Conservation (phyloP, 73 alveolate genomes). For the Stentor roeselii region DNA sequence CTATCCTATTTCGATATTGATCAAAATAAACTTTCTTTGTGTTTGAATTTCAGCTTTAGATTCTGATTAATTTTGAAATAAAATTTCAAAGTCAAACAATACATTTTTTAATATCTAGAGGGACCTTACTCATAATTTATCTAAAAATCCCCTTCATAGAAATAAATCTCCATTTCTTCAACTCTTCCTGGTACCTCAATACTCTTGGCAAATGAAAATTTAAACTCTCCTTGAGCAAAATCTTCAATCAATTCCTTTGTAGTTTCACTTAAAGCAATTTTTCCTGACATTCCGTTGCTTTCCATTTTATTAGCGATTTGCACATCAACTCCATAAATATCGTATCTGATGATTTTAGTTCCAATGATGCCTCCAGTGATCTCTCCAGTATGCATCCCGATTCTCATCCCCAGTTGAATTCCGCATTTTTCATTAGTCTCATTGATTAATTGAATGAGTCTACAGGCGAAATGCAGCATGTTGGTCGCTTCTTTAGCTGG, state of each 20-base stretch:
- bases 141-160: no score
- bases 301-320: slow-evolving; percentile 62
- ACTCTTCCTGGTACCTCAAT: not conserved
- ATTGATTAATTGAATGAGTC: slow-evolving; percentile 87
- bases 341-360: slow-evolving; percentile 54
- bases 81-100: not conserved
- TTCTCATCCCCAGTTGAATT: slow-evolving; percentile 82
- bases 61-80: no score
- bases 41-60: no score
- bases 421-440: slow-evolving; percentile 64
- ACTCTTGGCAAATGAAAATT: not conserved
- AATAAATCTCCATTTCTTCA: not conserved
- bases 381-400: slow-evolving; percentile 87
- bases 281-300: slow-evolving; percentile 54
- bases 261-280: slow-evolving; percentile 33
- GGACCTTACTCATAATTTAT: not conserved
- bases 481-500: slow-evolving; percentile 89
- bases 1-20: no score
- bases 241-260: slow-evolving; percentile 45
- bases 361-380: slow-evolving; percentile 60
- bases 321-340: slow-evolving; percentile 55
- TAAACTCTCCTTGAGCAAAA: slow-evolving; percentile 29
- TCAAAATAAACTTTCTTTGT: no score
- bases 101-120: no score
- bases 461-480: slow-evolving; percentile 87